A percentile compares a stretch with the other conserved stretches of the same genome.
Evolutionary conservation across 768 basidiomycete species (phyloP).

Genomic region (Russula virescens): DNA sequence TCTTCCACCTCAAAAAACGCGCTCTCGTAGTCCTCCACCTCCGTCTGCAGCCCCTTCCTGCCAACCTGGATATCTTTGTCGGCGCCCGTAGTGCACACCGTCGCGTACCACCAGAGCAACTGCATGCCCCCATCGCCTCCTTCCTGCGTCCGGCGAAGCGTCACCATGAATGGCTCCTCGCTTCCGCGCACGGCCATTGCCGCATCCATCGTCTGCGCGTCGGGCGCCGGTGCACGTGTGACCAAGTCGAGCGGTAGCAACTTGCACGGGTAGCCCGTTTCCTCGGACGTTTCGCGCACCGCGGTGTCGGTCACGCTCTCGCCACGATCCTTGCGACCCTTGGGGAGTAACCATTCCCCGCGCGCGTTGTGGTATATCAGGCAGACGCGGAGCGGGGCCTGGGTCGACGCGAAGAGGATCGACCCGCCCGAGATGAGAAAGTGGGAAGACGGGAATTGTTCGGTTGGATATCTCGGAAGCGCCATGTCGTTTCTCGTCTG

Average conservation of each 20-base stretch:
- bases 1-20: conserved; percentile 8
- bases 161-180: conserved; percentile 35
- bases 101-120: conserved; percentile 48
- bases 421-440: conserved; percentile 29
- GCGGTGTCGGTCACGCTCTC: too few relatives aligned
- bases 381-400: not conserved
- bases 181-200: conserved; percentile 25
- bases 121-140: conserved; percentile 31
- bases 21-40: conserved; percentile 23
- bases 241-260: too few relatives aligned
- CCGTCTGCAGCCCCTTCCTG: not conserved
- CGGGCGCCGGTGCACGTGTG: conserved; percentile 30
- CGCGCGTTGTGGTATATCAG: too few relatives aligned
- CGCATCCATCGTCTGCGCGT: conserved; percentile 33
- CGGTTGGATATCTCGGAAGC: not conserved
- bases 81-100: conserved; percentile 30
- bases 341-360: too few relatives aligned
- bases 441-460: not conserved
- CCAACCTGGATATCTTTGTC: not conserved
- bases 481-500: not conserved
- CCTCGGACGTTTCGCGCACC: too few relatives aligned
- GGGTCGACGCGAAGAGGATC: conserved; percentile 21
- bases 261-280: too few relatives aligned
- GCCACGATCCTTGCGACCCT: too few relatives aligned
- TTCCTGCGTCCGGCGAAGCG: conserved; percentile 24